phyloP scores from a whole-genome alignment of 495 filamentous ascomycete genomes.

The Viridothelium virens region DNA sequence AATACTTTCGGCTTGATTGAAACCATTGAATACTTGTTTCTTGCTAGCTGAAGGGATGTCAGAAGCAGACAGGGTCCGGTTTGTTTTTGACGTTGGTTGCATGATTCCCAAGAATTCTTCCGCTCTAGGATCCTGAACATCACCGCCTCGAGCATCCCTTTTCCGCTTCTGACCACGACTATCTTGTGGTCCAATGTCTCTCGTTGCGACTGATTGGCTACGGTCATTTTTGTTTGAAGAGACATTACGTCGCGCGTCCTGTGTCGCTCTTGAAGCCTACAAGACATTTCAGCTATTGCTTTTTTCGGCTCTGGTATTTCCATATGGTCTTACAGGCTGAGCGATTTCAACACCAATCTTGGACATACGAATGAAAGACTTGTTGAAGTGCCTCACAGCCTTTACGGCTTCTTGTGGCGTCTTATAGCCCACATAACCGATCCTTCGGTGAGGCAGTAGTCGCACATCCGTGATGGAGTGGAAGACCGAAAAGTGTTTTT shows the following conservation, averaged over 20 bases:
- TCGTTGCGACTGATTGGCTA: neutral
- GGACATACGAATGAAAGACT: slow-evolving; percentile 92
- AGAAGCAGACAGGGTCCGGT: neutral
- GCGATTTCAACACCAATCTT: slow-evolving; percentile 88
- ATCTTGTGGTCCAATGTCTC: neutral
- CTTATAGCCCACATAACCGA: slow-evolving; percentile 95
- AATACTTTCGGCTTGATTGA: slow-evolving; percentile 14
- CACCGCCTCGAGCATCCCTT: slow-evolving; percentile 38
- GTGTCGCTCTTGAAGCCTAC: neutral
- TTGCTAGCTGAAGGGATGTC: neutral
- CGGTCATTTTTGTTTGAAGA: neutral
- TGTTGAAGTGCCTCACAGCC: slow-evolving; percentile 91
- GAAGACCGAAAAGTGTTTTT: slow-evolving; percentile 73
- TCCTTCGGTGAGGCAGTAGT: slow-evolving; percentile 76
- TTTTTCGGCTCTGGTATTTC: neutral
- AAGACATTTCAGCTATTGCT: neutral
- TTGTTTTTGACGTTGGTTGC: slow-evolving; percentile 53
- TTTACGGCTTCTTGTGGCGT: slow-evolving; percentile 65
- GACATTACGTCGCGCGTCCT: neutral
- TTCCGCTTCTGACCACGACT: slow-evolving; percentile 47
- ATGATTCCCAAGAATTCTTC: slow-evolving; percentile 82
- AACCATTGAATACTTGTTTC: neutral
- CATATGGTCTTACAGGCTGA: slow-evolving; percentile 42
- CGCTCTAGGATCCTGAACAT: slow-evolving; percentile 62
- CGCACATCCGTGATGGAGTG: slow-evolving; percentile 80